These are phyloP conservation scores for Tulasnella calospora DNA, from an alignment of 768 basidiomycete species.

Conservation along the genomic window DNA sequence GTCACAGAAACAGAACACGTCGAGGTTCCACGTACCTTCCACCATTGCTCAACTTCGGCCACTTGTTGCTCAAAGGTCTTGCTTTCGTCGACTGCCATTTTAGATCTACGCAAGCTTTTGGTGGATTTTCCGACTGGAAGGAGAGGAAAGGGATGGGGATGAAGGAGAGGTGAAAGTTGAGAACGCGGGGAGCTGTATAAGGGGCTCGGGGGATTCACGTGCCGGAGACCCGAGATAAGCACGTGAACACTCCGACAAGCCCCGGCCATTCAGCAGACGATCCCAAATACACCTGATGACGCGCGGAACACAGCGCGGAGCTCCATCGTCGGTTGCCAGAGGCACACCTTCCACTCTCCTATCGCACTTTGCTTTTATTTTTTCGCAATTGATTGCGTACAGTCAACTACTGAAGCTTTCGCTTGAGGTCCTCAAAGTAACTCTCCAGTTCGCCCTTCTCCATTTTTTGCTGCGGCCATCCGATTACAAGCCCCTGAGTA, in stretches of 20 bases:
- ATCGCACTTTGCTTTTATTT: not conserved
- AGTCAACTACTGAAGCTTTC: slow-evolving; percentile 43
- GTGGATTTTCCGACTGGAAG: not conserved
- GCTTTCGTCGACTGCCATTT: slow-evolving; percentile 36
- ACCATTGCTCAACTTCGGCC: slow-evolving; percentile 82
- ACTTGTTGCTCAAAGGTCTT: slow-evolving; percentile 75
- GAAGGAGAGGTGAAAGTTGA: not conserved
- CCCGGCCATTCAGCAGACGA: not conserved
- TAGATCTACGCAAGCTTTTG: not conserved
- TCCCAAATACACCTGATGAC: not conserved
- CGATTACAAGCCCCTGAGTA: slow-evolving; percentile 70
- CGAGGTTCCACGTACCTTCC: slow-evolving; percentile 57
- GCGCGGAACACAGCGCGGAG: not conserved
- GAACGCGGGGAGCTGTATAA: not conserved
- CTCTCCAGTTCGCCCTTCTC: slow-evolving; percentile 62
- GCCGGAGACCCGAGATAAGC: not conserved
- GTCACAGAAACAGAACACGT: not conserved
- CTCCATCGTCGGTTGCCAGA: not conserved
- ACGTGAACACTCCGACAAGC: slow-evolving; percentile 2
- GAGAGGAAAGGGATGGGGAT: not conserved
- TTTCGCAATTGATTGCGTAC: not conserved
- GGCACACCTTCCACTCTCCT: not conserved
- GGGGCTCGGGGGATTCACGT: not conserved
- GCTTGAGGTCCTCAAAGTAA: slow-evolving; percentile 55
- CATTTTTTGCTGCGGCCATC: slow-evolving; percentile 64